Percentiles rank a stretch among this genome's conserved stretches.
Evolutionary conservation across 441 rosid species (phyloP).

Genomic region (Dalechampia spathulata): DNA sequence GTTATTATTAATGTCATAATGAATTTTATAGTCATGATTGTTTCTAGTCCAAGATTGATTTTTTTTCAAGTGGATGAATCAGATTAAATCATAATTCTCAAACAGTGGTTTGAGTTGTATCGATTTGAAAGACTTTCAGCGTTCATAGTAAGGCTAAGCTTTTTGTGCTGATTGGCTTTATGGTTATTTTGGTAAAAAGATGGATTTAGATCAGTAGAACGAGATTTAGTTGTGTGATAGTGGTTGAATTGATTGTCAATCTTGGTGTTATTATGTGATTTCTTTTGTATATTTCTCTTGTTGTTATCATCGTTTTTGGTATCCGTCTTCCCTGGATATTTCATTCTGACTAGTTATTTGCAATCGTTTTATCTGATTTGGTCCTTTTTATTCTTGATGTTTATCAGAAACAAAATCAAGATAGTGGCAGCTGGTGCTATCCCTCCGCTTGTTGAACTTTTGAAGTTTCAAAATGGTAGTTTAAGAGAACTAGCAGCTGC

Average conservation of each 20-base stretch:
- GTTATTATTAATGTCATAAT: too few relatives aligned
- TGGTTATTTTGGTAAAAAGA: neutral
- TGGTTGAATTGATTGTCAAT: neutral
- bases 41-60: too few relatives aligned
- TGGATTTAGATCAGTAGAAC: neutral
- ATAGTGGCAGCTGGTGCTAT: conserved; percentile 65
- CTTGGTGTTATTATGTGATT: neutral
- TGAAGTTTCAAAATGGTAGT: conserved; percentile 40
- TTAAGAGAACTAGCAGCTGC: conserved; percentile 64
- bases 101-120: too few relatives aligned
- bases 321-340: too few relatives aligned
- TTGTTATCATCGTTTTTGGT: too few relatives aligned
- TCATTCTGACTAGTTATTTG: too few relatives aligned
- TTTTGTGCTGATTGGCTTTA: neutral
- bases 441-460: conserved; percentile 64
- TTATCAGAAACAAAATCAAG: conserved; percentile 61
- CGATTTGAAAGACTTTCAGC: too few relatives aligned
- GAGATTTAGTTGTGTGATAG: neutral
- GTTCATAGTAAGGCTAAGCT: neutral
- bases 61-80: too few relatives aligned
- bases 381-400: neutral
- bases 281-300: too few relatives aligned
- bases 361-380: too few relatives aligned
- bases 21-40: too few relatives aligned
- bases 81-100: too few relatives aligned